Base-by-base conservation (phyloP, 495 filamentous ascomycete genomes). In the Aspergillus haitiensis region DNA sequence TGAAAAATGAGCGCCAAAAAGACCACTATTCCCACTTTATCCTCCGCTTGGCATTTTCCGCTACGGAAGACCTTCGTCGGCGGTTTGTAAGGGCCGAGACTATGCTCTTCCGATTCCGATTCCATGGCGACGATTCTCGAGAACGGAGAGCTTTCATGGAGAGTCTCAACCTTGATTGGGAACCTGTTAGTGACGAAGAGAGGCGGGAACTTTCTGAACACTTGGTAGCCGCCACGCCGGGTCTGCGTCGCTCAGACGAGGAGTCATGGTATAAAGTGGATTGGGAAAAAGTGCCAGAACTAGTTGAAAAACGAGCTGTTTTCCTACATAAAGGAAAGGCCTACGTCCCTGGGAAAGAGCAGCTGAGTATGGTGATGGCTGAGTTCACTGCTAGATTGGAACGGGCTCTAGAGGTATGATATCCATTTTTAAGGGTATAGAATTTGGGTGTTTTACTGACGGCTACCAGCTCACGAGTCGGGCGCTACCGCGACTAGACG, bases 11-110 rank as follows among this genome's bases (percentile, higher is more conserved):
- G 76, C 86, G 95, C 16, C 89, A 92, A 74, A 95, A 93, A 73
- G 95, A 99, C 66, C 95, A 99, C 73, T 99, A 99, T 73, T 91
- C 87, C 50, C 95, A 99, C 73, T 99, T 96, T 70, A 98, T 97
- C 64, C 85, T 99, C 16, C 88, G 95, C 0, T 82, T 99, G 35
- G 95, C 95, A 7, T 99, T 99, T 66, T 85, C 92, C 3, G 84
- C 85, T 7, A 96, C 92, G 0, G 93, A 97, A 67, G 95, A 97
- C 68, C 79, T 98, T 37, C 86, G 94, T n/a, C 84, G 87, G 58
- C 86, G 94, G 48, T 99, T 98, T 67, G 81, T 84, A 16, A 84
- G 92, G 42, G 85, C 93, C 5, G 95, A 99, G 75, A 88, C 88
- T 5, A 88, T 88, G 81, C 81, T 99, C 2, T 98, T 99, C 68